Evolutionary conservation across 2,329 filamentous ascomycete species (phyloP).

Genomic region (Fusarium longipes): DNA sequence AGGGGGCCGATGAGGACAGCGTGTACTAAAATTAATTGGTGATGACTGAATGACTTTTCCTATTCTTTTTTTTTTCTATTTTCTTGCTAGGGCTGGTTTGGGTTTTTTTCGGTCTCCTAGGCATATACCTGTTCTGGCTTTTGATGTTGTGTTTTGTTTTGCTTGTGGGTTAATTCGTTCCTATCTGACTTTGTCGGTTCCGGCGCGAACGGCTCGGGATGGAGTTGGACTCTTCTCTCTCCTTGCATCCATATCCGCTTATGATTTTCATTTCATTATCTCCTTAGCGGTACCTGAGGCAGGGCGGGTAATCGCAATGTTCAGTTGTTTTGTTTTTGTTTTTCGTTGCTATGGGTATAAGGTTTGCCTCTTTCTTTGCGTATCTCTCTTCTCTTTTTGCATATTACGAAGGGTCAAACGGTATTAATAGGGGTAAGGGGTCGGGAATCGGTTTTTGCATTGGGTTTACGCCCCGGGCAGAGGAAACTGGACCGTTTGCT

Average conservation of each 20-base stretch:
- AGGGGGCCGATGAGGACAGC: slow-evolving; percentile 77
- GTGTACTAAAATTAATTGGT: slow-evolving; percentile 69
- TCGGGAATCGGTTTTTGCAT: slow-evolving; percentile 45
- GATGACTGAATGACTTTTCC: slow-evolving; percentile 64
- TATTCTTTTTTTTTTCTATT: slow-evolving; percentile 53
- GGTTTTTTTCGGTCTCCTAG: slow-evolving; percentile 45
- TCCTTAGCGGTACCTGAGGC: slow-evolving; percentile 52
- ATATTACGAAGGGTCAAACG: slow-evolving; percentile 44
- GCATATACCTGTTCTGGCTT: slow-evolving; percentile 50
- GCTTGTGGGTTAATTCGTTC: slow-evolving; percentile 35
- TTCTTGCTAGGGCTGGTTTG: slow-evolving; percentile 43
- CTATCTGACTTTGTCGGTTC: slow-evolving; percentile 43
- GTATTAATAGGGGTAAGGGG: slow-evolving; percentile 47
- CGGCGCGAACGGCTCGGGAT: slow-evolving; percentile 44
- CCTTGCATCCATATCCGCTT: slow-evolving; percentile 44
- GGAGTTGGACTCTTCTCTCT: slow-evolving; percentile 47
- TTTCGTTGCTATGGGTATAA: slow-evolving; percentile 30
- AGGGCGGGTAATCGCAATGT: slow-evolving; percentile 51
- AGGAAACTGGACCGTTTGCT: slow-evolving; percentile 48
- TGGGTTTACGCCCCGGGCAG: slow-evolving; percentile 44
- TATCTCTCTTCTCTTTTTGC: slow-evolving; percentile 32
- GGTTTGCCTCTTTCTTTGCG: slow-evolving; percentile 21
- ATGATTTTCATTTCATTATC: slow-evolving; percentile 42
- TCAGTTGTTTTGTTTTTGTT: slow-evolving; percentile 35
- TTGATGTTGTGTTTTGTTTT: slow-evolving; percentile 46